A percentile compares a stretch with the other conserved stretches of the same genome.
Conservation (phyloP, 2,329 filamentous ascomycete species). For the Raffaelea deltoideospora region DNA sequence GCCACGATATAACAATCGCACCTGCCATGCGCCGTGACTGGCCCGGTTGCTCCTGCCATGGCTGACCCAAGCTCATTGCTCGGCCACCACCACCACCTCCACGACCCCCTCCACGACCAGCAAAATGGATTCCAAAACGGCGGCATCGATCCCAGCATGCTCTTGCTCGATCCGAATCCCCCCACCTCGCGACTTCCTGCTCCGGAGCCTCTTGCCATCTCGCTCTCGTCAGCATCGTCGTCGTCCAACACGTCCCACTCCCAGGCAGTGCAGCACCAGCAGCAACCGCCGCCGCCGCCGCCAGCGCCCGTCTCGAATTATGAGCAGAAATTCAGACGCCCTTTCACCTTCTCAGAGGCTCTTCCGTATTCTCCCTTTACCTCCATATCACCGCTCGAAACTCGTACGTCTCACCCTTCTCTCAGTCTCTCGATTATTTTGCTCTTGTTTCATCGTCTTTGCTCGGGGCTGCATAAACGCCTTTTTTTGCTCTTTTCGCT, state of each 20-base stretch:
- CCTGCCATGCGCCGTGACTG: slow-evolving; percentile 14
- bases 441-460: no score
- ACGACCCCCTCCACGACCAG: slow-evolving; percentile 4
- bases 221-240: slow-evolving; percentile 4
- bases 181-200: slow-evolving; percentile 4
- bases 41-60: slow-evolving; percentile 14
- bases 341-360: slow-evolving; percentile 57
- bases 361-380: slow-evolving; percentile 72
- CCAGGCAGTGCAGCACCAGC: no score
- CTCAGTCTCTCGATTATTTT: no score
- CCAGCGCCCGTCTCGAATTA: slow-evolving; percentile 4
- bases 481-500: slow-evolving; percentile 5
- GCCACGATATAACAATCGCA: slow-evolving; percentile 2
- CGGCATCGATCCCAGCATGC: slow-evolving; percentile 10
- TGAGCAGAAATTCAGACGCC: slow-evolving; percentile 17
- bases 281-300: slow-evolving; percentile 1
- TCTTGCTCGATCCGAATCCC: slow-evolving; percentile 8
- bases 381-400: slow-evolving; percentile 63
- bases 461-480: no score
- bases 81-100: slow-evolving; percentile 7
- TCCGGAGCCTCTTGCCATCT: slow-evolving; percentile 4
- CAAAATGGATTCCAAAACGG: slow-evolving; percentile 10
- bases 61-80: slow-evolving; percentile 11
- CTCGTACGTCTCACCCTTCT: slow-evolving; percentile 34
- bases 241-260: slow-evolving; percentile 1